A percentile compares a stretch with the other conserved stretches of the same genome.
phyloP scores from a whole-genome alignment of 352 stramenopile species.

The Pythium phragmiticola region DNA sequence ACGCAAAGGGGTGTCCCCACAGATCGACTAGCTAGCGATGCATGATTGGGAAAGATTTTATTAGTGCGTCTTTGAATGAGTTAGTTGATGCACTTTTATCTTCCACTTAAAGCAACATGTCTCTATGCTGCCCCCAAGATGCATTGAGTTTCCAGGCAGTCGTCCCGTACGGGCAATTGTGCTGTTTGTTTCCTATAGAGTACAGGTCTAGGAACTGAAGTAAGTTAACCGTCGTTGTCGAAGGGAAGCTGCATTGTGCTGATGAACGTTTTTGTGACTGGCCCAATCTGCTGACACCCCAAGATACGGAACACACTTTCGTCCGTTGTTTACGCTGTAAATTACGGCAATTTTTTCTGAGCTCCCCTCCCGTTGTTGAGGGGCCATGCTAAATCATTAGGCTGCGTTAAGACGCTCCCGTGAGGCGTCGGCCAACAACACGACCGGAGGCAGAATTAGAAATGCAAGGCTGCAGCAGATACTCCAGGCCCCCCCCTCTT shows the following conservation, averaged over 20 bases:
- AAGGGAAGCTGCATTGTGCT: constrained; percentile 66
- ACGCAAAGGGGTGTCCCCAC: constrained; percentile 1
- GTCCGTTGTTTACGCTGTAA: constrained; percentile 24
- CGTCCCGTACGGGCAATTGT: constrained; percentile 18
- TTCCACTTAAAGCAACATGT: not conserved
- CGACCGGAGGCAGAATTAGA: no score
- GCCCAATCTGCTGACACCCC: constrained; percentile 75
- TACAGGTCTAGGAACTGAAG: not conserved
- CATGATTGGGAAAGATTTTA: not conserved
- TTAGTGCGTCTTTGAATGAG: not conserved
- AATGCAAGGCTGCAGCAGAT: no score
- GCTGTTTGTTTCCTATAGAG: not conserved
- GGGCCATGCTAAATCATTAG: not conserved
- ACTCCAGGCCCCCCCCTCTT: no score
- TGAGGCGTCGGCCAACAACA: no score
- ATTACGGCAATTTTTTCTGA: constrained; percentile 59
- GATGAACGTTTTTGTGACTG: constrained; percentile 71
- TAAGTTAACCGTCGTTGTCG: constrained; percentile 67
- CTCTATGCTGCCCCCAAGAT: no score
- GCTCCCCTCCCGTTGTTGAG: constrained; percentile 15
- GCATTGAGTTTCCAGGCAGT: no score
- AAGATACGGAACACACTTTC: constrained; percentile 76
- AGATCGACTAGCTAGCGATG: not conserved
- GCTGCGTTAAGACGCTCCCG: no score
- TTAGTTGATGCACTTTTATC: not conserved